Percentiles rank a stretch among this genome's conserved stretches.
phyloP scores from a whole-genome alignment of 768 basidiomycete genomes.

The Amanita inopinata region DNA sequence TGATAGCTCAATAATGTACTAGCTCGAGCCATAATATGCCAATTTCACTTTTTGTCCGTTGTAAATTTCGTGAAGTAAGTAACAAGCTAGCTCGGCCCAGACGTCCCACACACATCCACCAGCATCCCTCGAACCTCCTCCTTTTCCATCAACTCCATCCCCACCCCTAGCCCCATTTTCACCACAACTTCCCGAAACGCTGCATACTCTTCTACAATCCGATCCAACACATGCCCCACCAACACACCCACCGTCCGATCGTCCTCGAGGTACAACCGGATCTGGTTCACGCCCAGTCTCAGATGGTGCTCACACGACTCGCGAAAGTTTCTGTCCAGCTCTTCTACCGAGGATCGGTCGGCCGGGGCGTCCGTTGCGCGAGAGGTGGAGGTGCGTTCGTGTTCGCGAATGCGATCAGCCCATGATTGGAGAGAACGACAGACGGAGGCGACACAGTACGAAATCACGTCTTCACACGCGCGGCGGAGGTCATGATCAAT shows the following conservation, averaged over 20 bases:
- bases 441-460: constrained; percentile 44
- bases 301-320: constrained; percentile 45
- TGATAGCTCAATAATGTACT: too few relatives aligned
- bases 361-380: constrained; percentile 37
- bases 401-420: constrained; percentile 38
- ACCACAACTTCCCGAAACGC: constrained; percentile 57
- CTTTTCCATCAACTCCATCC: constrained; percentile 20
- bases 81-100: constrained; percentile 8
- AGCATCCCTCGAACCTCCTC: constrained; percentile 30
- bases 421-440: constrained; percentile 55
- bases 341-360: constrained; percentile 36
- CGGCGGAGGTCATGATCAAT: constrained; percentile 81
- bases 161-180: constrained; percentile 32
- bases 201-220: constrained; percentile 66
- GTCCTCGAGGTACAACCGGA: constrained; percentile 76
- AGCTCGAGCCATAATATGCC: too few relatives aligned
- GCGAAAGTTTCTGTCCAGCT: constrained; percentile 45
- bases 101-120: constrained; percentile 22
- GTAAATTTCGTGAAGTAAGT: background rate
- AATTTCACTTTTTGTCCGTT: too few relatives aligned
- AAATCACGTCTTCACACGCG: constrained; percentile 80
- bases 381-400: constrained; percentile 12
- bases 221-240: constrained; percentile 65
- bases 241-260: constrained; percentile 70
- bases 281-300: constrained; percentile 40